phyloP scores from a whole-genome alignment of 805 yeast genomes.

The Metschnikowia vanudenii region DNA sequence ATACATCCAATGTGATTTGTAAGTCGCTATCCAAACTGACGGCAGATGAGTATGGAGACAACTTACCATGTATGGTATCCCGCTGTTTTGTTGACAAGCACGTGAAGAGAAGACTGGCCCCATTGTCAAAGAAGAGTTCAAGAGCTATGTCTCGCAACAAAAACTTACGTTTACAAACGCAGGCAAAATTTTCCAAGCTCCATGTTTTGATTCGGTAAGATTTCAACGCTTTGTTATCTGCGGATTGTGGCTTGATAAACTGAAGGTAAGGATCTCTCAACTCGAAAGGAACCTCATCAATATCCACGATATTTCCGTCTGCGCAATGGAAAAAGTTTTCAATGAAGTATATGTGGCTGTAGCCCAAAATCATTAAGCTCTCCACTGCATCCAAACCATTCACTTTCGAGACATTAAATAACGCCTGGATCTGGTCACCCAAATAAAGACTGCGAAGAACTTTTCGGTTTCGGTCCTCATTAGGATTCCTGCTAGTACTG shows the following conservation, averaged over 20 bases:
- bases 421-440: constrained; percentile 67
- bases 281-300: constrained; percentile 59
- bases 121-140: constrained; percentile 73
- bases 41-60: constrained; percentile 50
- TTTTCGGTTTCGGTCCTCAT: constrained; percentile 72
- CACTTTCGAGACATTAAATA: constrained; percentile 75
- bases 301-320: constrained; percentile 56
- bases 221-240: constrained; percentile 23
- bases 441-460: constrained; percentile 65
- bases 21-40: constrained; percentile 55
- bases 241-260: constrained; percentile 51
- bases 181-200: constrained; percentile 57
- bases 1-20: constrained; percentile 50
- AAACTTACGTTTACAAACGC: constrained; percentile 73
- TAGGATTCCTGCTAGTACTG: constrained; percentile 16
- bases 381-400: constrained; percentile 76
- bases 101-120: constrained; percentile 67
- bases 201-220: constrained; percentile 55
- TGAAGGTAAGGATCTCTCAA: constrained; percentile 69
- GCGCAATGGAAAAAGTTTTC: constrained; percentile 63
- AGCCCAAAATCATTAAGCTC: constrained; percentile 70
- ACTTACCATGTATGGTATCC: constrained; percentile 51
- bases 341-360: constrained; percentile 61
- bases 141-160: constrained; percentile 76
- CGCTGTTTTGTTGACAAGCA: constrained; percentile 53